Percentiles rank a stretch among this genome's conserved stretches.
Evolutionary conservation across 495 filamentous ascomycete species (phyloP).

Genomic region (Hypoxylon lenormandii): DNA sequence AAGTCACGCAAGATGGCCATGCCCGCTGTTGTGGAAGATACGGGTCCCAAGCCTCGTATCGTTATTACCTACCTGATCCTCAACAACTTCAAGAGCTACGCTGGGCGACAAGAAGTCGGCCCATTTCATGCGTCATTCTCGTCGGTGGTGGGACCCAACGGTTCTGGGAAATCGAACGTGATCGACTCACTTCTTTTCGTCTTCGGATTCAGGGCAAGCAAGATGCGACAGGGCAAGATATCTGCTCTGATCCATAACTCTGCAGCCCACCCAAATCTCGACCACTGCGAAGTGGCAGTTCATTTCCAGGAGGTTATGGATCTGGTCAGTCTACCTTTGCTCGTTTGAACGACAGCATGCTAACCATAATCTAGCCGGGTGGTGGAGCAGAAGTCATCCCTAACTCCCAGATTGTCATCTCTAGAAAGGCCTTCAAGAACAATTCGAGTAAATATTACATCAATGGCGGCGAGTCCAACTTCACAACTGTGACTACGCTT

Average conservation of each 20-base stretch:
- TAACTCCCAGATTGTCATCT: constrained; percentile 85
- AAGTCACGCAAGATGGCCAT: constrained; percentile 81
- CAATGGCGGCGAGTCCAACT: constrained; percentile 86
- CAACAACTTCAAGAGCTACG: constrained; percentile 98
- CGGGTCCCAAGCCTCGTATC: constrained; percentile 81
- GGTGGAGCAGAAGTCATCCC: constrained; percentile 80
- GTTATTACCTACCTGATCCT: constrained; percentile 91
- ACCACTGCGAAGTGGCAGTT: constrained; percentile 93
- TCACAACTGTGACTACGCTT: constrained; percentile 88
- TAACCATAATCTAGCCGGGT: constrained; percentile 62
- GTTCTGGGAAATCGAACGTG: constrained; percentile 98
- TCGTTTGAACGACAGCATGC: not conserved
- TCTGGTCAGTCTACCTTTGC: constrained; percentile 56
- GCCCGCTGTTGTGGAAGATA: constrained; percentile 71
- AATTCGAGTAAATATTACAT: constrained; percentile 98
- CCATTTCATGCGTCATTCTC: constrained; percentile 98
- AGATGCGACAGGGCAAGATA: constrained; percentile 99
- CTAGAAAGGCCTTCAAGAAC: constrained; percentile 94
- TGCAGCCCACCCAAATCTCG: constrained; percentile 82
- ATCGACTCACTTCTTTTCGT: constrained; percentile 98
- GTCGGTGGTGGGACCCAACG: constrained; percentile 98
- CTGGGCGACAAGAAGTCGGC: constrained; percentile 91
- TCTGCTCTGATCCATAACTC: constrained; percentile 98
- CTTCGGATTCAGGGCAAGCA: constrained; percentile 97
- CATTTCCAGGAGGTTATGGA: constrained; percentile 96